These are phyloP conservation scores for Catunica adiposa DNA, from an alignment of 2,329 filamentous ascomycete genomes.

Conservation along the genomic window DNA sequence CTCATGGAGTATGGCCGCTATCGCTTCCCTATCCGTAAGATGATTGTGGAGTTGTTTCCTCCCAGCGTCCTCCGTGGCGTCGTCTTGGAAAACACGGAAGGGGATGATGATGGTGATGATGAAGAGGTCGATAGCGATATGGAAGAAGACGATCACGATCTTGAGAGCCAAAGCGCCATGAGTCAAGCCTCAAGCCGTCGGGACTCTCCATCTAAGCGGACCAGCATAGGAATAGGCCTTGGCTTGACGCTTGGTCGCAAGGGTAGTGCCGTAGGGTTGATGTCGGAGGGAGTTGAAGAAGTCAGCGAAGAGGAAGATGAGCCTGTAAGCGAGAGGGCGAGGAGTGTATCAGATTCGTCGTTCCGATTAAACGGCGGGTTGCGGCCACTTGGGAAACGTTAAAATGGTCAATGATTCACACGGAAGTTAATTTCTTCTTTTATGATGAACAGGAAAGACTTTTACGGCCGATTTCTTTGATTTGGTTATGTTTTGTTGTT, in stretches of 20 bases:
- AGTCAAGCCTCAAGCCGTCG: background rate
- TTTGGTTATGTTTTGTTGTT: conserved; percentile 6
- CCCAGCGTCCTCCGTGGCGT: conserved; percentile 72
- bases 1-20: conserved; percentile 83
- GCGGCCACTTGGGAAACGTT: background rate
- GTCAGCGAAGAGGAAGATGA: conserved; percentile 19
- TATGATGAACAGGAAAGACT: background rate
- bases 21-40: conserved; percentile 67
- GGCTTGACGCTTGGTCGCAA: background rate
- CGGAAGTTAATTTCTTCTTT: too few relatives aligned
- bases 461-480: background rate
- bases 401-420: background rate
- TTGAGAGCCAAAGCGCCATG: background rate
- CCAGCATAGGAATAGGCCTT: background rate
- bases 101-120: conserved; percentile 46
- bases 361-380: conserved; percentile 6
- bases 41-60: conserved; percentile 88
- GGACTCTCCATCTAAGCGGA: conserved; percentile 9
- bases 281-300: conserved; percentile 8
- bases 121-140: conserved; percentile 30
- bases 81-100: conserved; percentile 47
- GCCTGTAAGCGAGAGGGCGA: conserved; percentile 38
- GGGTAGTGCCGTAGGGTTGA: conserved; percentile 7
- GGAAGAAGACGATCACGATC: conserved; percentile 42
- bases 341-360: conserved; percentile 32